Evolutionary conservation across 75 land plant species (phyloP).

Genomic region (Selaginella moellendorffii): DNA sequence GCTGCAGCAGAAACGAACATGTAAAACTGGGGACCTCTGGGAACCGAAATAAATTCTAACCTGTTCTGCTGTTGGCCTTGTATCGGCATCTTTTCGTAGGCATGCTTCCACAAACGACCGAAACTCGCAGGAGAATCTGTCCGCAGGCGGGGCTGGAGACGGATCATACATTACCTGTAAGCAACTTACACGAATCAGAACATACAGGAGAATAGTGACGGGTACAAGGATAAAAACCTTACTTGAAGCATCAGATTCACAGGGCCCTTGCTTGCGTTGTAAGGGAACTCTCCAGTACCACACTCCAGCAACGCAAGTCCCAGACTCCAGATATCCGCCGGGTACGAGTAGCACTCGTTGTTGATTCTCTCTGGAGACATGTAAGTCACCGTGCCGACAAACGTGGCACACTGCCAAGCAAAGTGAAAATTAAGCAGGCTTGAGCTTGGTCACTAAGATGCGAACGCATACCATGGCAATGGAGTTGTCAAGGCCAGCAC

Average conservation of each 20-base stretch:
- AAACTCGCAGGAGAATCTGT: conserved; percentile 69
- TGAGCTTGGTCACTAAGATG: not conserved
- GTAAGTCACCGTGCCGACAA: conserved; percentile 97
- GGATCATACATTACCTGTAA: conserved; percentile 89
- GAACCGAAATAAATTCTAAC: conserved; percentile 16
- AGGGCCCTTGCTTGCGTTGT: conserved; percentile 80
- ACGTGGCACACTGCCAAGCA: conserved; percentile 78
- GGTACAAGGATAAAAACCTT: too few species aligned
- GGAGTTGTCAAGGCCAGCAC: conserved; percentile 91
- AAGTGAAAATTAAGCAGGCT: too few species aligned
- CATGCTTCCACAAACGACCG: conserved; percentile 88
- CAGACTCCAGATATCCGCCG: conserved; percentile 98
- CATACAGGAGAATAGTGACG: too few species aligned
- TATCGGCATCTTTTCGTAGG: conserved; percentile 64
- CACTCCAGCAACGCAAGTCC: conserved; percentile 88
- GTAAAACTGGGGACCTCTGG: too few species aligned
- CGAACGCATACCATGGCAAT: conserved; percentile 71
- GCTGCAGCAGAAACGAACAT: conserved; percentile 45
- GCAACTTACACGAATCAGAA: conserved; percentile 3
- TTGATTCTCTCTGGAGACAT: conserved; percentile 98
- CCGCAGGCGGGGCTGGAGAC: conserved; percentile 71
- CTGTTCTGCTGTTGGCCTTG: conserved; percentile 88
- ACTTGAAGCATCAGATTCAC: conserved; percentile 98
- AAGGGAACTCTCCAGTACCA: conserved; percentile 95
- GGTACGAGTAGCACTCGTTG: conserved; percentile 81